Conservation (phyloP, 75 land plant species). For the Cupressus sempervirens region DNA sequence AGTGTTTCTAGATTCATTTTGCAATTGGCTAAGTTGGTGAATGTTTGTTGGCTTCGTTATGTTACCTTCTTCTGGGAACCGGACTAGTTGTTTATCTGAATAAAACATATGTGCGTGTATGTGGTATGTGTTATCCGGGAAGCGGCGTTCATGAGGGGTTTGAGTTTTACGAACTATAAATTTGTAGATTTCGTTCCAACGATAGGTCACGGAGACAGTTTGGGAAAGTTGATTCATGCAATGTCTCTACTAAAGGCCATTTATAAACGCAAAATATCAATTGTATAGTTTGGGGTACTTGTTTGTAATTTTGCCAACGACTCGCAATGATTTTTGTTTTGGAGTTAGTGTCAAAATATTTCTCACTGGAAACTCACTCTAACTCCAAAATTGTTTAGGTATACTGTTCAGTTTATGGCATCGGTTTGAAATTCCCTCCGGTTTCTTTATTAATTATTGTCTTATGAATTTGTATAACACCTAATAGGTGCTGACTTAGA, state of each 20-base stretch:
- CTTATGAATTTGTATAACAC: background rate
- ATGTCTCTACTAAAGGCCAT: background rate
- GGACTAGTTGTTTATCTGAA: background rate
- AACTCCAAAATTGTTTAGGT: background rate
- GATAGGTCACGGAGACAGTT: background rate
- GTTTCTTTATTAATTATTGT: background rate
- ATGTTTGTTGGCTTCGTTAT: background rate
- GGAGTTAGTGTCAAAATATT: too few relatives aligned
- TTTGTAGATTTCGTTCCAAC: background rate
- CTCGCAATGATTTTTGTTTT: too few relatives aligned
- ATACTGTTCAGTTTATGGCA: background rate
- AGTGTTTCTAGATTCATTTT: background rate
- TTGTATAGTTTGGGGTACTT: too few relatives aligned
- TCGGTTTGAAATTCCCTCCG: background rate
- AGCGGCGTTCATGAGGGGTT: background rate
- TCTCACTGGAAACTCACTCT: background rate
- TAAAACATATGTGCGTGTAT: background rate
- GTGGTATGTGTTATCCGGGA: background rate
- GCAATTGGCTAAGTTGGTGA: background rate
- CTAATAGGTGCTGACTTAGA: background rate
- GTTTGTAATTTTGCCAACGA: too few relatives aligned
- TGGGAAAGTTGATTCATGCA: background rate
- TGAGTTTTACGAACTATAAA: background rate
- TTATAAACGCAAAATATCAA: too few relatives aligned
- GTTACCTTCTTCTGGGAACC: background rate